Evolutionary conservation across 1,284 basidiomycete genomes (phyloP).

Genomic region (Cutaneotrichosporon sp.): DNA sequence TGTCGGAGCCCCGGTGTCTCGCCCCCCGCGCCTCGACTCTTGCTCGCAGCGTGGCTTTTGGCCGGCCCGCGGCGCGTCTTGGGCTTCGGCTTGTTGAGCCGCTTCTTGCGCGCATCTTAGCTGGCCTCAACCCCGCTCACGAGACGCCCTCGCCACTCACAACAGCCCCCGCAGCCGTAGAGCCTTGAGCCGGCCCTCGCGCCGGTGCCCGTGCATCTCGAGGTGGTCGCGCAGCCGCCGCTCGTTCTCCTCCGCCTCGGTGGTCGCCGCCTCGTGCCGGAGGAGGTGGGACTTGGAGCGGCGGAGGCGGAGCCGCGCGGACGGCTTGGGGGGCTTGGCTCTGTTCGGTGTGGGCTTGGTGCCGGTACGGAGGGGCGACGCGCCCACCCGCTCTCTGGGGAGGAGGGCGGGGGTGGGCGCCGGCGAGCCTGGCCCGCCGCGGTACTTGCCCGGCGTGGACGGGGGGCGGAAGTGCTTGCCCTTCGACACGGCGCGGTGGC

Average conservation of each 20-base stretch:
- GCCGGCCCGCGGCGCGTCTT: background rate
- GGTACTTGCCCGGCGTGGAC: background rate
- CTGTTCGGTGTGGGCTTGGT: background rate
- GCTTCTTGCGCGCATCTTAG: background rate
- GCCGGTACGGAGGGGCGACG: background rate
- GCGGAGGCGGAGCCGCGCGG: background rate
- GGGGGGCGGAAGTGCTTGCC: background rate
- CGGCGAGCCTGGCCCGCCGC: background rate
- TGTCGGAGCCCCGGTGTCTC: background rate
- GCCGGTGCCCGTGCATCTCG: background rate
- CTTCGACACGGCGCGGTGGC: background rate
- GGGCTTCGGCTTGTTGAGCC: background rate
- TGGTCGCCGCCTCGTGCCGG: background rate
- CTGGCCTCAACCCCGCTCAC: background rate
- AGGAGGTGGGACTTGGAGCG: background rate
- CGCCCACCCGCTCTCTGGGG: background rate
- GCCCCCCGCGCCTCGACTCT: background rate
- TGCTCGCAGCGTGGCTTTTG: background rate
- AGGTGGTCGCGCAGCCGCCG: constrained; percentile 2
- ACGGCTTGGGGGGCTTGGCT: background rate
- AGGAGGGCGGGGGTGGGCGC: background rate
- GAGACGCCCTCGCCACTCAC: background rate
- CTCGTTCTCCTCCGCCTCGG: constrained; percentile 3
- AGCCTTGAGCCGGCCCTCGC: background rate
- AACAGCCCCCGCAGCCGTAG: background rate